Conservation (phyloP, 345 rosid genomes). For the Melaleuca alternifolia region DNA sequence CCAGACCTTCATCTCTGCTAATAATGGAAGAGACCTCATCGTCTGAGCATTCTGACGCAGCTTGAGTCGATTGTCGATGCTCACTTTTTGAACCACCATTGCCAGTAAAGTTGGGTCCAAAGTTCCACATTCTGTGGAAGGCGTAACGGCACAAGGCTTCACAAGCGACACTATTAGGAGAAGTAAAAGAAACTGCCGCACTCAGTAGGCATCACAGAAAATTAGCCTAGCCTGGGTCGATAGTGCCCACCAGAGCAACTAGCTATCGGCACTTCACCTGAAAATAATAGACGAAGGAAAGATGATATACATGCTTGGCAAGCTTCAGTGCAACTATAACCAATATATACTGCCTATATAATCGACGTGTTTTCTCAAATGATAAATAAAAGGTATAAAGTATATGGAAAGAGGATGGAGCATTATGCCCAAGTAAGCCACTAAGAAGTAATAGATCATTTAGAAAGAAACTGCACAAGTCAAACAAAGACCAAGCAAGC, state of each 20-base stretch:
- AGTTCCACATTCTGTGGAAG: slow-evolving; percentile 41
- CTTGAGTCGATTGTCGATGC: slow-evolving; percentile 12
- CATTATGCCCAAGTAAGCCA: background rate
- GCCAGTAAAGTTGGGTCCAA: slow-evolving; percentile 42
- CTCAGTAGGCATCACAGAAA: background rate
- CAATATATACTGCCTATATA: background rate
- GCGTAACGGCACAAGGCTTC: background rate
- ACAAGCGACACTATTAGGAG: background rate
- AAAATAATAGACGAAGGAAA: background rate
- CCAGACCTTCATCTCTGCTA: slow-evolving; percentile 68
- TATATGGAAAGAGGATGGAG: background rate
- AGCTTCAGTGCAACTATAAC: background rate
- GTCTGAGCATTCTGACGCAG: slow-evolving; percentile 56
- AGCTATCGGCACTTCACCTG: background rate
- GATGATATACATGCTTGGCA: background rate
- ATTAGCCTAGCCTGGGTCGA: background rate
- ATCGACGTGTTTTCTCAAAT: background rate
- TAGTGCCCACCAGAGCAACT: background rate
- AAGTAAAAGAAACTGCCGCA: background rate
- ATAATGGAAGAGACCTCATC: slow-evolving; percentile 49
- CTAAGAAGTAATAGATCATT: background rate
- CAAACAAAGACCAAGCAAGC: background rate
- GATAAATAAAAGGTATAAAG: background rate
- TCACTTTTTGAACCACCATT: slow-evolving; percentile 28
- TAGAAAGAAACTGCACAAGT: background rate